Evolutionary conservation across 2,329 filamentous ascomycete species (phyloP).

Genomic region (Cladorrhinum sp.): DNA sequence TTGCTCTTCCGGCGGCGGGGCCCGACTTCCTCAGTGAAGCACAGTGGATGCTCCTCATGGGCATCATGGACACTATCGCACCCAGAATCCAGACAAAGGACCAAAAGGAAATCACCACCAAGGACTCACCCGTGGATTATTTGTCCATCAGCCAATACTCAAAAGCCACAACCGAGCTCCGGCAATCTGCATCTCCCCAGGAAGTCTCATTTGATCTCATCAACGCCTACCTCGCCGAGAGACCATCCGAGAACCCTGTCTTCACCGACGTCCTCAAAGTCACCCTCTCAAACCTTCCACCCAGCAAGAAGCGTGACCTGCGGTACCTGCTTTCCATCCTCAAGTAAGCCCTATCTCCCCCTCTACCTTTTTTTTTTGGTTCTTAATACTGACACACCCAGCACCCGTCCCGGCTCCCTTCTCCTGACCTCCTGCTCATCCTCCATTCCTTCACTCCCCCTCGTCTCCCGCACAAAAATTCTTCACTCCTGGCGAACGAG

Average conservation of each 20-base stretch:
- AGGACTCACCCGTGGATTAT: constrained; percentile 11
- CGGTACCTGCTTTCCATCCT: constrained; percentile 21
- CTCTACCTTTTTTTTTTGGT: background rate
- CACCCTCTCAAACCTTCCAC: constrained; percentile 22
- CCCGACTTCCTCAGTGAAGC: constrained; percentile 14
- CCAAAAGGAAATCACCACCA: background rate
- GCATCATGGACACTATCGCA: constrained; percentile 26
- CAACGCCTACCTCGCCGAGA: constrained; percentile 26
- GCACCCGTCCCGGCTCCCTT: constrained; percentile 60
- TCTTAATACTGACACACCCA: constrained; percentile 32
- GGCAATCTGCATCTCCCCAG: constrained; percentile 11
- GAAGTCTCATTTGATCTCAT: constrained; percentile 12
- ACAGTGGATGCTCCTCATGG: constrained; percentile 27
- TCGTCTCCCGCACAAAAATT: constrained; percentile 59
- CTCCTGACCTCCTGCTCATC: constrained; percentile 66
- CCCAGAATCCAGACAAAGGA: constrained; percentile 22
- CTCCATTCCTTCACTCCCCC: constrained; percentile 59
- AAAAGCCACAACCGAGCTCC: constrained; percentile 17
- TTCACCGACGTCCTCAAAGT: constrained; percentile 24
- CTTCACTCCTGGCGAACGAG: constrained; percentile 61
- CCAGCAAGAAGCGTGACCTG: constrained; percentile 15
- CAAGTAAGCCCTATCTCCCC: constrained; percentile 6
- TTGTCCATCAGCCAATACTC: constrained; percentile 22
- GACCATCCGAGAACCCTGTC: constrained; percentile 20
- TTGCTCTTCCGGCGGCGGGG: constrained; percentile 11